These are phyloP conservation scores for Candida golubevii DNA, from an alignment of 805 yeast species.

Conservation along the genomic window DNA sequence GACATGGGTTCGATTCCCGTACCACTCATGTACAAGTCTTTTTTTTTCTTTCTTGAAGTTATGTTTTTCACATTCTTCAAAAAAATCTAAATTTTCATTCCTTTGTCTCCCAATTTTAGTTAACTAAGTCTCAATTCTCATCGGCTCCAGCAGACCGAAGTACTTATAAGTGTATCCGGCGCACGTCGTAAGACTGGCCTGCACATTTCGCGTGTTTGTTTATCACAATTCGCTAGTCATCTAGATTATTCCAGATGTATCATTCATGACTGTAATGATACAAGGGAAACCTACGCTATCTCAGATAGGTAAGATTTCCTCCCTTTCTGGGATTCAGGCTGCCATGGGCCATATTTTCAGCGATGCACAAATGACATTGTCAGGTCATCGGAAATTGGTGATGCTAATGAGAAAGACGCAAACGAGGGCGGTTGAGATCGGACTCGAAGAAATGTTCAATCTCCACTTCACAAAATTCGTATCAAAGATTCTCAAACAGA, in stretches of 20 bases:
- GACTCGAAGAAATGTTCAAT: slow-evolving; percentile 55
- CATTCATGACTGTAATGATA: not conserved
- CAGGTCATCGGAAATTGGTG: slow-evolving; percentile 74
- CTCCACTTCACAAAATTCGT: slow-evolving; percentile 55
- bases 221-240: slow-evolving; percentile 44
- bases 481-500: slow-evolving; percentile 61
- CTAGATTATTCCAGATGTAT: slow-evolving; percentile 51
- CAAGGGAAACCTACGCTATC: slow-evolving; percentile 15
- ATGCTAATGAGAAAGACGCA: slow-evolving; percentile 59
- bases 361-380: slow-evolving; percentile 68
- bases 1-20: slow-evolving; percentile 95
- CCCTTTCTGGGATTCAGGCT: slow-evolving; percentile 9
- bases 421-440: slow-evolving; percentile 48
- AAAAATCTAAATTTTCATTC: no score
- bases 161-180: no score
- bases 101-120: no score
- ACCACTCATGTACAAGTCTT: slow-evolving; percentile 55
- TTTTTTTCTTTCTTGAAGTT: slow-evolving; percentile 1
- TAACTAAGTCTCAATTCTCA: no score
- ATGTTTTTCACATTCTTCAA: no score
- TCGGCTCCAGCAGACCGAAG: no score
- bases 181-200: not conserved
- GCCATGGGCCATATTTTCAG: slow-evolving; percentile 70
- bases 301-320: slow-evolving; percentile 7
- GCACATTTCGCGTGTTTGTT: slow-evolving; percentile 7